phyloP scores from a whole-genome alignment of 2,329 filamentous ascomycete genomes.

The Pseudogymnoascus sp. region DNA sequence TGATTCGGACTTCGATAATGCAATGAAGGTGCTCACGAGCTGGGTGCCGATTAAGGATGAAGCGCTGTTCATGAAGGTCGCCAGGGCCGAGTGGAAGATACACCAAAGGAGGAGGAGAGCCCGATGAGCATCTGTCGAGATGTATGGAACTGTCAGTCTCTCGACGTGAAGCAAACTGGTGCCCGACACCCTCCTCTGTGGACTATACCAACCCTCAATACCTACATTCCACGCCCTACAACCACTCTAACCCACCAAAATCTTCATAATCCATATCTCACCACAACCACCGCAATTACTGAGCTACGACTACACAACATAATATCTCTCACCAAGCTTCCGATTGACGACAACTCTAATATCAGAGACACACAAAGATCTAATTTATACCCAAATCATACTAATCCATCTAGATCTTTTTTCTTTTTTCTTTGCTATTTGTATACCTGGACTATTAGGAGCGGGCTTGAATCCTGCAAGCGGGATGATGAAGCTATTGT shows the following conservation, averaged over 20 bases:
- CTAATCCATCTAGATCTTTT: background rate
- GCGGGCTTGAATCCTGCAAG: background rate
- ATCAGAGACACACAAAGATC: background rate
- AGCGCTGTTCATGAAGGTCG: constrained; percentile 85
- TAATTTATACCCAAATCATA: constrained; percentile 8
- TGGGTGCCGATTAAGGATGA: constrained; percentile 94
- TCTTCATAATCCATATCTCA: background rate
- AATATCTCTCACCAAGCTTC: background rate
- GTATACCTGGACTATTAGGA: constrained; percentile 1
- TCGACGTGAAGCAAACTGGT: background rate
- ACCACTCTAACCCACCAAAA: background rate
- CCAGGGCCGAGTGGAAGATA: constrained; percentile 77
- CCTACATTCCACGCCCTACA: background rate
- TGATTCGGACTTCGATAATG: constrained; percentile 93
- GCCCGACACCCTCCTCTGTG: background rate
- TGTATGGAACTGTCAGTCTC: background rate
- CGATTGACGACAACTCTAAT: background rate
- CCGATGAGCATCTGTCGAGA: background rate
- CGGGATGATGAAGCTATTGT: background rate
- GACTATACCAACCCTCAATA: background rate
- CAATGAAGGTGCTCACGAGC: constrained; percentile 93
- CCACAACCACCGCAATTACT: background rate
- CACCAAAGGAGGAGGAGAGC: constrained; percentile 42
- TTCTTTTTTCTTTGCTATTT: constrained; percentile 5
- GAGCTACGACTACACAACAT: background rate